These are phyloP conservation scores for Alopecurus myosuroides DNA, from an alignment of 176 grass and related monocot genomes.

Conservation along the genomic window DNA sequence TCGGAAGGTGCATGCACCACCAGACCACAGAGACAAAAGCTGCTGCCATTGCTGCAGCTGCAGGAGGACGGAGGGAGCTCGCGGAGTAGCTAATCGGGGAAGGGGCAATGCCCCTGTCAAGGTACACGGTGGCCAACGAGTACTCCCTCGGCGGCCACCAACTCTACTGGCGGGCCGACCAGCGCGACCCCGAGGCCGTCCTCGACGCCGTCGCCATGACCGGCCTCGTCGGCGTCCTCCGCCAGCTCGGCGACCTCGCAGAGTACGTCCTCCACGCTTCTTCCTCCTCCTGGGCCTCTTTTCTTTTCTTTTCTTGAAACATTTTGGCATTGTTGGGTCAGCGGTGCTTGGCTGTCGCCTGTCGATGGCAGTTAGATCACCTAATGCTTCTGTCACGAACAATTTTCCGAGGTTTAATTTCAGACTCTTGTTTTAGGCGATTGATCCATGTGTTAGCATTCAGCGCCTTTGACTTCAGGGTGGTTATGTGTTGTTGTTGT, in stretches of 20 bases:
- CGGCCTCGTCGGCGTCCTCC: slow-evolving; percentile 77
- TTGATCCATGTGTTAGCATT: slow-evolving; percentile 29
- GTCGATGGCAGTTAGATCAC: slow-evolving; percentile 30
- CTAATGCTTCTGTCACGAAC: slow-evolving; percentile 26
- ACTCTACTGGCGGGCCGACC: slow-evolving; percentile 47
- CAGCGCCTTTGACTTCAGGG: slow-evolving; percentile 37
- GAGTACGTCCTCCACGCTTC: slow-evolving; percentile 42
- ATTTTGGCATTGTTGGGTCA: background rate
- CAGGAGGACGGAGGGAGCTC: background rate
- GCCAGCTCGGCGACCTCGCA: slow-evolving; percentile 89
- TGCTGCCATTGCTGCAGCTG: background rate
- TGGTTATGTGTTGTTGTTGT: background rate
- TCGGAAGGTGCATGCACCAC: background rate
- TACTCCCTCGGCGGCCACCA: slow-evolving; percentile 65
- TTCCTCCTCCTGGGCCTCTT: background rate
- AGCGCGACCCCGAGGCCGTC: slow-evolving; percentile 70
- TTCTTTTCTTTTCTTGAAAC: background rate
- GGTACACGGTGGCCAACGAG: slow-evolving; percentile 69
- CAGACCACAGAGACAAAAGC: background rate
- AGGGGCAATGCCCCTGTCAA: slow-evolving; percentile 61
- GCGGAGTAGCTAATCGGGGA: background rate
- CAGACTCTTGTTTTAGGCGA: background rate
- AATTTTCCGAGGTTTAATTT: background rate
- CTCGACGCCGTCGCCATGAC: slow-evolving; percentile 87
- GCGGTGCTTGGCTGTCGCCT: background rate